Conservation (phyloP, 73 alveolate genomes). For the Paramecium biaurelia region DNA sequence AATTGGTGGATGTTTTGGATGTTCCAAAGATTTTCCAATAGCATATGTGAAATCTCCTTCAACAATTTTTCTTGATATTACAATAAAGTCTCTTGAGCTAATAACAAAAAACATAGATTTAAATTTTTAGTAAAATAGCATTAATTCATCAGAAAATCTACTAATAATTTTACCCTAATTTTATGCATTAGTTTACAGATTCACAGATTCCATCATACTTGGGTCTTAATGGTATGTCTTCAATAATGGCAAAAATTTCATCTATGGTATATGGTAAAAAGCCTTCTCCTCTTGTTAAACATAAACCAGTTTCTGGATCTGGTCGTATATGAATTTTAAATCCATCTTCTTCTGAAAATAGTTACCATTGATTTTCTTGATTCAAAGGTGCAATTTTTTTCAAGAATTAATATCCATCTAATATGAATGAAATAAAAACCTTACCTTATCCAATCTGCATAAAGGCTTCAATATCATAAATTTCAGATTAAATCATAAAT, state of each 20-base stretch:
- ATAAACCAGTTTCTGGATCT: background rate
- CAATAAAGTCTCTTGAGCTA: background rate
- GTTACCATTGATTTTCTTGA: background rate
- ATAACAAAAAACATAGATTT: constrained; percentile 14
- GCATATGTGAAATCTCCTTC: constrained; percentile 26
- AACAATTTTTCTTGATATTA: background rate
- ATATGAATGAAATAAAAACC: background rate
- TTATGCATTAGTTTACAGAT: background rate
- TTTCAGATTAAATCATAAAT: background rate
- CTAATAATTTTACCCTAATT: background rate
- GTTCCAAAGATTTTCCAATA: constrained; percentile 4
- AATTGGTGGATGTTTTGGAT: background rate
- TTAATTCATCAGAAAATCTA: background rate
- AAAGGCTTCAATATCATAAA: background rate
- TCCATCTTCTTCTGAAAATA: background rate
- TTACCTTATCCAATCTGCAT: background rate
- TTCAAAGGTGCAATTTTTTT: background rate
- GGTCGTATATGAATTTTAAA: background rate
- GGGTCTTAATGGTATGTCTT: background rate
- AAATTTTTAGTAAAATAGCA: background rate
- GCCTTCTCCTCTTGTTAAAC: constrained; percentile 18
- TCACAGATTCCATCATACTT: background rate
- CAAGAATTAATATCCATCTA: background rate
- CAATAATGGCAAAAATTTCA: constrained; percentile 1
- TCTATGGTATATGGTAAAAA: background rate